phyloP scores from a whole-genome alignment of 1,284 basidiomycete genomes.

The Gymnopus androsaceus region DNA sequence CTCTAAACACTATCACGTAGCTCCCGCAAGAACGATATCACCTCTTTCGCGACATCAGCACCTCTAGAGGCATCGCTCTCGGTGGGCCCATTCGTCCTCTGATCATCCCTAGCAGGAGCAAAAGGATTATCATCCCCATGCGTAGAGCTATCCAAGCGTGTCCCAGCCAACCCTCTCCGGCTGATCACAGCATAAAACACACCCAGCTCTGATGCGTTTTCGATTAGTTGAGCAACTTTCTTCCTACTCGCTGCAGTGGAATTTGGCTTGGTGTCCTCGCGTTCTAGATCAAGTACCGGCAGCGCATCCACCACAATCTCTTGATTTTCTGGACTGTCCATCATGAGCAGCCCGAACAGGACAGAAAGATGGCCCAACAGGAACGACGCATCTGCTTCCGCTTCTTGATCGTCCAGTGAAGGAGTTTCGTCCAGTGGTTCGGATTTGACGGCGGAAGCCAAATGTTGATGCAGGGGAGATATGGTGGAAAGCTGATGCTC shows the following conservation, averaged over 20 bases:
- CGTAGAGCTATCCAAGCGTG: neutral
- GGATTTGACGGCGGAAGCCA: slow-evolving; percentile 15
- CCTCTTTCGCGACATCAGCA: slow-evolving; percentile 13
- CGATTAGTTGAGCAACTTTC: slow-evolving; percentile 11
- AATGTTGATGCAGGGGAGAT: slow-evolving; percentile 19
- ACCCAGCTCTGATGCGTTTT: slow-evolving; percentile 15
- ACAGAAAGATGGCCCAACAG: slow-evolving; percentile 71
- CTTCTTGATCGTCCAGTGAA: slow-evolving; percentile 27
- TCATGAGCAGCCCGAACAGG: slow-evolving; percentile 70
- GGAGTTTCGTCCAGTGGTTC: slow-evolving; percentile 9
- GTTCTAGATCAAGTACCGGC: neutral
- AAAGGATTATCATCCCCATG: neutral
- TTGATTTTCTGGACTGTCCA: slow-evolving; percentile 45
- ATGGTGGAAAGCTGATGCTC: slow-evolving; percentile 26
- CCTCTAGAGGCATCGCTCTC: slow-evolving; percentile 8
- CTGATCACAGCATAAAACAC: slow-evolving; percentile 14
- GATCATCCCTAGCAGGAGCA: neutral
- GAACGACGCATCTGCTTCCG: slow-evolving; percentile 41
- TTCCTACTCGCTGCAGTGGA: neutral
- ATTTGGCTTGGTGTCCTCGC: neutral
- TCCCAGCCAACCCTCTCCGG: neutral
- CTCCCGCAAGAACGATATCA: slow-evolving; percentile 12
- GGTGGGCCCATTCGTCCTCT: neutral
- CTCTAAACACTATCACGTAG: neutral
- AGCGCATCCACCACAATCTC: slow-evolving; percentile 38